Conservation (phyloP, 2,329 filamentous ascomycete genomes). For the Aureobasidium sp. region DNA sequence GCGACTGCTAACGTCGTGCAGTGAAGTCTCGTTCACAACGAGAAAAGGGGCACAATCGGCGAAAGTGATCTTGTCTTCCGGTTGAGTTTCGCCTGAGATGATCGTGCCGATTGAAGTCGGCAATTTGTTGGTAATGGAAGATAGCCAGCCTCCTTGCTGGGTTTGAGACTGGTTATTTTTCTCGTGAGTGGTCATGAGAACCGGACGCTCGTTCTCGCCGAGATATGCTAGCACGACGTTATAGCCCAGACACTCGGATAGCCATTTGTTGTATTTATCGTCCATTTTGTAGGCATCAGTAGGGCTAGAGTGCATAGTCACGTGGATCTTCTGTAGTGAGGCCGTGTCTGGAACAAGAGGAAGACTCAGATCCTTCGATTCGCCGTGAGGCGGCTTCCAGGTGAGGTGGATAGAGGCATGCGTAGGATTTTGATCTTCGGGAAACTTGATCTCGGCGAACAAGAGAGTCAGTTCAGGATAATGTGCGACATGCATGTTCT, state of each 20-base stretch:
- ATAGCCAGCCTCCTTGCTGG: slow-evolving; percentile 23
- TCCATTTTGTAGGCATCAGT: slow-evolving; percentile 37
- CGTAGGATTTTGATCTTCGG: slow-evolving; percentile 21
- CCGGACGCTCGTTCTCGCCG: slow-evolving; percentile 31
- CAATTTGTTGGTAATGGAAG: slow-evolving; percentile 20
- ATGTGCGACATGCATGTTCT: slow-evolving; percentile 35
- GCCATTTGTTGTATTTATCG: slow-evolving; percentile 33
- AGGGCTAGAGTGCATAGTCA: slow-evolving; percentile 37
- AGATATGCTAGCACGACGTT: slow-evolving; percentile 36
- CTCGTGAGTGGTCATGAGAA: slow-evolving; percentile 28
- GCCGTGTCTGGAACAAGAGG: slow-evolving; percentile 32
- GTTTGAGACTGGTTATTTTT: not conserved
- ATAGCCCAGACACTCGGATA: slow-evolving; percentile 36
- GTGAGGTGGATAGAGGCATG: slow-evolving; percentile 29
- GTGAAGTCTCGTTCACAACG: slow-evolving; percentile 59
- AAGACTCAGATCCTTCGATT: slow-evolving; percentile 24
- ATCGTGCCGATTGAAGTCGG: slow-evolving; percentile 15
- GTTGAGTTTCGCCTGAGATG: not conserved
- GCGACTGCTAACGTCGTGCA: slow-evolving; percentile 53
- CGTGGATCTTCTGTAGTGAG: slow-evolving; percentile 28
- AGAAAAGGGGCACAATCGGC: slow-evolving; percentile 69
- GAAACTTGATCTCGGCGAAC: slow-evolving; percentile 28
- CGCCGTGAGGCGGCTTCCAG: slow-evolving; percentile 28
- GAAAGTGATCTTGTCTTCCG: slow-evolving; percentile 50
- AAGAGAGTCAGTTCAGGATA: slow-evolving; percentile 35